Evolutionary conservation across 2,329 filamentous ascomycete genomes (phyloP), one percentile per base, ranked within the genome.

Genomic region (Ophiostoma sp.): DNA sequence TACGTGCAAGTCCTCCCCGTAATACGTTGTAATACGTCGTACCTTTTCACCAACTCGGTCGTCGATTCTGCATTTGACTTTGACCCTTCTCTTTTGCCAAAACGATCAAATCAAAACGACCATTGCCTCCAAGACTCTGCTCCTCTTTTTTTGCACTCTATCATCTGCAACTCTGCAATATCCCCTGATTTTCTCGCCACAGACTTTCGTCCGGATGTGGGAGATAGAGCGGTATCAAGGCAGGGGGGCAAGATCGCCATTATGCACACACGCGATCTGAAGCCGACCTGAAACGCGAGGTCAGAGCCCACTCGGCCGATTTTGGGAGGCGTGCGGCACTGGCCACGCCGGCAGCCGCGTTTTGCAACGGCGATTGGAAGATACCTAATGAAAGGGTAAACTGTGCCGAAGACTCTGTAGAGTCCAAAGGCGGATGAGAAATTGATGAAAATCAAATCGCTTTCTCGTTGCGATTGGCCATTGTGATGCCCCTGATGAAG

Each of bases 211-310:
- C 48, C 48, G 33, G 61, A 59, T 5, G 48, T 48, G 61, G 33
- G 48, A 69, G 22, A 69, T 50, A 61, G 19, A 68, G n/a, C n/a
- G 48, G 36, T 19, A 36, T 3, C 28, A 70, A 48, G 66, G 31
- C 50, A 33, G 72, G 48, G 70, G 57, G 66, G 63, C 28, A 50
- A 33, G 64, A 72, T 71, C 70, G n/a, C 36, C 69, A 31, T 74
- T 25, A 75, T 74, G 73, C 74, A 39, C 36, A 45, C 71, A 39
- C 48, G 50, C 55, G 12, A 72, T 75, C 77, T 79, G 78, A 79
- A 78, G 76, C 78, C 75, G 68, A 76, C 74, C 70, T 79, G 78
- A 79, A 79, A 79, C 78, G 70, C 72, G 75, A 69, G 42, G 74
- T 28, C 72, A 69, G 61, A 72, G 69, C 69, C 36, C 59, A 36